A percentile compares a stretch with the other conserved stretches of the same genome.
Evolutionary conservation across 1,139 yeast genomes (phyloP).

Genomic region (Nadsonia commutata): DNA sequence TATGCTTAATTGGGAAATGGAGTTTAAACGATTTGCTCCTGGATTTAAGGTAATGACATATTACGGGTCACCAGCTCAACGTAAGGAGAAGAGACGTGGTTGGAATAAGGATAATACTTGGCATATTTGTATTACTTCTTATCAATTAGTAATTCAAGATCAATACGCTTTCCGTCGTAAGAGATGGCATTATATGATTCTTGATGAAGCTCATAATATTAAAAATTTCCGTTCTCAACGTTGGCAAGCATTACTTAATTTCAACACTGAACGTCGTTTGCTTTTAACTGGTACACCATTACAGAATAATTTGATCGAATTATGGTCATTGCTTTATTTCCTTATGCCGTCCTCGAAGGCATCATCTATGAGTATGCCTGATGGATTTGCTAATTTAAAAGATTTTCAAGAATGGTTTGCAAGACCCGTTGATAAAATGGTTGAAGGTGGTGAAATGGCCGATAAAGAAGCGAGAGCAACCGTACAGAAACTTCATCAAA

Average conservation of each 20-base stretch:
- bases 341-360: conserved; percentile 83
- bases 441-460: conserved; percentile 52
- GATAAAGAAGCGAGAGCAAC: conserved; percentile 67
- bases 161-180: conserved; percentile 87
- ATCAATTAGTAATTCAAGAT: conserved; percentile 92
- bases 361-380: conserved; percentile 61
- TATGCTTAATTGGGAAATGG: conserved; percentile 99
- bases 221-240: conserved; percentile 91
- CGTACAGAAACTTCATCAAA: conserved; percentile 81
- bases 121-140: conserved; percentile 93
- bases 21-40: conserved; percentile 94
- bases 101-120: conserved; percentile 96
- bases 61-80: conserved; percentile 95
- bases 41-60: conserved; percentile 92
- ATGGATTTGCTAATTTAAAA: conserved; percentile 89
- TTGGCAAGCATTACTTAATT: conserved; percentile 91
- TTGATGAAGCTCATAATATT: conserved; percentile 97
- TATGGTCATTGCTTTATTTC: conserved; percentile 87
- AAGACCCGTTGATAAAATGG: conserved; percentile 80
- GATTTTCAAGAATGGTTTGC: conserved; percentile 99
- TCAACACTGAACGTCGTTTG: conserved; percentile 79
- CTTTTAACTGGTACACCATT: conserved; percentile 91
- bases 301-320: conserved; percentile 81
- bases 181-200: conserved; percentile 89
- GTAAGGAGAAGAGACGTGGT: conserved; percentile 90